Percentiles rank a stretch among this genome's conserved stretches.
Evolutionary conservation across 768 basidiomycete species (phyloP).

Genomic region (Leccinum variicolor): DNA sequence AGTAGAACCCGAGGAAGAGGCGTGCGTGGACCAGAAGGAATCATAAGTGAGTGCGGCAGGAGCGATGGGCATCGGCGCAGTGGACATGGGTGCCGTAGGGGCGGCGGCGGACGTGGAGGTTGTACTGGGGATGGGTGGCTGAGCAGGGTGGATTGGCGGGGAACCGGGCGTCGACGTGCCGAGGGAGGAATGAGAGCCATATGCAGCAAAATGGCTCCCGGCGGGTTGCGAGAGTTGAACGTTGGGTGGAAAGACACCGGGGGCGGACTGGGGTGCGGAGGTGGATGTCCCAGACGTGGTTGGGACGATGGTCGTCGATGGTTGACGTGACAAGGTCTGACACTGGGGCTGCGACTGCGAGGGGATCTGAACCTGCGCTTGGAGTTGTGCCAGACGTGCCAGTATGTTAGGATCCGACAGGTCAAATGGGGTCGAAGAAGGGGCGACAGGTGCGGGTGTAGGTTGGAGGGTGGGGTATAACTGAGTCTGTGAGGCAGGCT

Average conservation of each 20-base stretch:
- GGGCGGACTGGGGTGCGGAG: neutral
- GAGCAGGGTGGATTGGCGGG: neutral
- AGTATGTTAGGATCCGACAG: constrained; percentile 23
- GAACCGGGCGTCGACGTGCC: neutral
- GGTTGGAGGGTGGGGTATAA: neutral
- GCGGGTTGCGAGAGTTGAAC: neutral
- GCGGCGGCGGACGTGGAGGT: neutral
- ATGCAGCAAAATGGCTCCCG: constrained; percentile 7
- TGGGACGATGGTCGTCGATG: neutral
- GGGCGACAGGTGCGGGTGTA: neutral
- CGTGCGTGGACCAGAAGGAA: constrained; percentile 60
- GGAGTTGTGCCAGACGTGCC: constrained; percentile 23
- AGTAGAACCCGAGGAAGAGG: constrained; percentile 27
- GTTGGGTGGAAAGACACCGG: neutral
- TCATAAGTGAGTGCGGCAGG: constrained; percentile 50
- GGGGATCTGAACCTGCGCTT: constrained; percentile 16
- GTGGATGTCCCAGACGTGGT: neutral
- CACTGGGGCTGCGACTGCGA: neutral
- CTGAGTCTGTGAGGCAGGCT: neutral
- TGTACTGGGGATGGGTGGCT: neutral
- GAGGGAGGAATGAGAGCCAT: neutral
- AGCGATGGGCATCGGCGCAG: constrained; percentile 9
- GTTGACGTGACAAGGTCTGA: neutral
- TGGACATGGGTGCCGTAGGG: neutral
- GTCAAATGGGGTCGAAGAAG: constrained; percentile 9